Evolutionary conservation across 1,284 basidiomycete species (phyloP).

Genomic region (Fomitopsis betulina): DNA sequence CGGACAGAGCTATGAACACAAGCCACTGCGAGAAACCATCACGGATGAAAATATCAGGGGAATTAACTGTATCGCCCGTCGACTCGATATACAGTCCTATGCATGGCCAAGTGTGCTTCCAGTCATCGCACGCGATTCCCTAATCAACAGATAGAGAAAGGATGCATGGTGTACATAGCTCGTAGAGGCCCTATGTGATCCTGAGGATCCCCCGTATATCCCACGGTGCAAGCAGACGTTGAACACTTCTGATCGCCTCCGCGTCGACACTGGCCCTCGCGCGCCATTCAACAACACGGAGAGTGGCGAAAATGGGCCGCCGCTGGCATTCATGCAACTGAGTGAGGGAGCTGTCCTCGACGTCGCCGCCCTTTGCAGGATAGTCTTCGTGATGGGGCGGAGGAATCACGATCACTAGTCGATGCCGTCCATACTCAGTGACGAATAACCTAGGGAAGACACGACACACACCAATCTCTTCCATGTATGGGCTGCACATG

Average conservation of each 20-base stretch:
- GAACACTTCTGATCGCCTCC: neutral
- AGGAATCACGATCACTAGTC: neutral
- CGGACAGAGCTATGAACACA: no score
- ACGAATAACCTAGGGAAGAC: neutral
- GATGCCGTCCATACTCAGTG: no score
- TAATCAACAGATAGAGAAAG: no score
- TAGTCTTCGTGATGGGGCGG: neutral
- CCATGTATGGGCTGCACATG: neutral
- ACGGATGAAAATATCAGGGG: no score
- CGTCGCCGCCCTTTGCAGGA: neutral
- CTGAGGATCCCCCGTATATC: neutral
- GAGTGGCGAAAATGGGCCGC: neutral
- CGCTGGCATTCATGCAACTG: neutral
- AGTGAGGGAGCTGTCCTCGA: neutral
- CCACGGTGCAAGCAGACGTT: neutral
- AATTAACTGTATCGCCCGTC: no score
- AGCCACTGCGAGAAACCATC: no score
- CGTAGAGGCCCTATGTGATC: neutral
- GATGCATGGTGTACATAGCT: no score
- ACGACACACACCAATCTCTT: neutral
- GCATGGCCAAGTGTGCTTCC: no score
- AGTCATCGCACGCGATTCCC: no score
- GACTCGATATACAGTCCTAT: no score
- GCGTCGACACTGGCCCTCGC: no score
- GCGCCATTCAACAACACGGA: neutral